Percentiles rank a stretch among this genome's conserved stretches.
Evolutionary conservation across 2,329 filamentous ascomycete genomes (phyloP).

Genomic region (Plenodomus lindquistii): DNA sequence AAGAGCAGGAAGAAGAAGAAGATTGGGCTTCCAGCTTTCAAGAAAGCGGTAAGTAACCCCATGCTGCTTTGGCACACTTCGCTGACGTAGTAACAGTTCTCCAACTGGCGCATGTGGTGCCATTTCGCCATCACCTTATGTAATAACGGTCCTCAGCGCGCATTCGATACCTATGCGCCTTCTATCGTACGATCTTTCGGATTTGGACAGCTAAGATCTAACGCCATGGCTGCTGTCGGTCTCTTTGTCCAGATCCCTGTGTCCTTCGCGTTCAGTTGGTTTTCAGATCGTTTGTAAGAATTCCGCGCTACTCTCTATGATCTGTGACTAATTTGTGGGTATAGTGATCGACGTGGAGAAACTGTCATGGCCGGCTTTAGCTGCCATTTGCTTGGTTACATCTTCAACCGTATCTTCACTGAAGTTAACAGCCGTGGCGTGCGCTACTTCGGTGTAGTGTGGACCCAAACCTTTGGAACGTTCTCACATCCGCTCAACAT

Average conservation of each 20-base stretch:
- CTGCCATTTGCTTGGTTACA: slow-evolving; percentile 54
- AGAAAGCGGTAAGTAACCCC: slow-evolving; percentile 44
- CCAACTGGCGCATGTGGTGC: slow-evolving; percentile 57
- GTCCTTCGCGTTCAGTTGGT: slow-evolving; percentile 56
- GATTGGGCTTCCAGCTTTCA: slow-evolving; percentile 52
- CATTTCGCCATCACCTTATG: slow-evolving; percentile 57
- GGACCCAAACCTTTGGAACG: slow-evolving; percentile 60
- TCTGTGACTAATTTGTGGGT: slow-evolving; percentile 8
- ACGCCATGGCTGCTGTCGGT: slow-evolving; percentile 61
- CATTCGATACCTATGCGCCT: slow-evolving; percentile 58
- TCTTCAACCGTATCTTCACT: slow-evolving; percentile 60
- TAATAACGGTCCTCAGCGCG: slow-evolving; percentile 55
- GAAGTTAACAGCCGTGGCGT: slow-evolving; percentile 41
- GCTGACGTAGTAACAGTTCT: slow-evolving; percentile 41
- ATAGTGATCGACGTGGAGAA: slow-evolving; percentile 53
- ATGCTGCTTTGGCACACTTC: background rate
- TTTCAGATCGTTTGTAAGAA: slow-evolving; percentile 53
- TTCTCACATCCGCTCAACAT: slow-evolving; percentile 63
- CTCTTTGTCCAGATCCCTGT: slow-evolving; percentile 58
- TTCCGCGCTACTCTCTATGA: background rate
- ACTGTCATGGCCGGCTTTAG: slow-evolving; percentile 57
- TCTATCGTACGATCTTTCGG: slow-evolving; percentile 59
- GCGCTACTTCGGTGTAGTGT: slow-evolving; percentile 60
- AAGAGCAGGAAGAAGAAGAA: slow-evolving; percentile 52
- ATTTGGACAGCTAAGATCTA: slow-evolving; percentile 53